Evolutionary conservation across 805 yeast genomes (phyloP).

Genomic region (Wickerhamomyces kurtzmanii): DNA sequence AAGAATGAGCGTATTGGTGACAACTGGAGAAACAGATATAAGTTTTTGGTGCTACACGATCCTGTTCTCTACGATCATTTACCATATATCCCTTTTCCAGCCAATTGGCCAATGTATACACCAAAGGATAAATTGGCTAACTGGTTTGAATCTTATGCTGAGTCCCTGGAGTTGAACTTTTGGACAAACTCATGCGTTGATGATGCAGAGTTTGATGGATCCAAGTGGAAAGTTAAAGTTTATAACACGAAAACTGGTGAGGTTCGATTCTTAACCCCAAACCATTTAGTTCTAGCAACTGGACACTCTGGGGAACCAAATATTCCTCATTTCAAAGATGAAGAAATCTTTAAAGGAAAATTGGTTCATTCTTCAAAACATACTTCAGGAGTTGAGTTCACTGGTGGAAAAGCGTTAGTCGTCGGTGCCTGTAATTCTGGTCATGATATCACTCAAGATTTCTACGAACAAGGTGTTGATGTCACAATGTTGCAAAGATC

Average conservation of each 20-base stretch:
- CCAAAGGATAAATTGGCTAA: slow-evolving; percentile 35
- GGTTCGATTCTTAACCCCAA: slow-evolving; percentile 17
- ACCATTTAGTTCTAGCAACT: slow-evolving; percentile 31
- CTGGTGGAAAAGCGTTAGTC: slow-evolving; percentile 32
- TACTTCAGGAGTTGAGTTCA: slow-evolving; percentile 28
- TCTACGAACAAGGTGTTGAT: slow-evolving; percentile 31
- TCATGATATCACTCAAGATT: slow-evolving; percentile 36
- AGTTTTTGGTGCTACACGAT: slow-evolving; percentile 34
- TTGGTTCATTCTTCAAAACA: slow-evolving; percentile 32
- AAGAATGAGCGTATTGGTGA: slow-evolving; percentile 29
- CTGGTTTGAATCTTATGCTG: slow-evolving; percentile 31
- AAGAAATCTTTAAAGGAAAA: slow-evolving; percentile 25
- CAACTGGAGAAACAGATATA: slow-evolving; percentile 36
- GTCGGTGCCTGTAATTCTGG: slow-evolving; percentile 36
- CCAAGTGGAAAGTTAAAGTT: slow-evolving; percentile 24
- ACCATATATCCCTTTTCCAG: slow-evolving; percentile 29
- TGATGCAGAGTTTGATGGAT: slow-evolving; percentile 22
- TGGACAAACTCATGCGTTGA: slow-evolving; percentile 23
- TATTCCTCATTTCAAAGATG: slow-evolving; percentile 28
- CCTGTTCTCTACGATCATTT: slow-evolving; percentile 33
- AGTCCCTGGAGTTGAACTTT: slow-evolving; percentile 28
- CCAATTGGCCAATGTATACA: slow-evolving; percentile 30
- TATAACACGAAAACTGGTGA: slow-evolving; percentile 18
- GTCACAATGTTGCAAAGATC: slow-evolving; percentile 36
- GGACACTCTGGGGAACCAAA: slow-evolving; percentile 38